Base-by-base conservation (phyloP, 2,329 filamentous ascomycete genomes). In the Colletotrichum tanaceti region DNA sequence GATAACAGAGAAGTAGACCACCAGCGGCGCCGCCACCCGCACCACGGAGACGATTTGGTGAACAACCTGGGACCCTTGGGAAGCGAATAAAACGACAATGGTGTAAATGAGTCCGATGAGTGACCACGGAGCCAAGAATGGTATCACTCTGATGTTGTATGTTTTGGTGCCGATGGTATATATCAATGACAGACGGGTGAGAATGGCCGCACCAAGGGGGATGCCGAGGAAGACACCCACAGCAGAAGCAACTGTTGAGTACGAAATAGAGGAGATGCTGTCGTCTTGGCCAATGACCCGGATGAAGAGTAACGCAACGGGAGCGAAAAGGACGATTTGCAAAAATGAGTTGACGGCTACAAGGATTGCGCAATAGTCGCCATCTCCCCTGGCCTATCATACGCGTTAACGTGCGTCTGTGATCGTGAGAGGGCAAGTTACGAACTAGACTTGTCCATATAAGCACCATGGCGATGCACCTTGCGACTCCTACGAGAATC, bases 201-300 rank as follows among this genome's bases (percentile, higher is more conserved):
- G n/a, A 38, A 97, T 84, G 0, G 94, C 93, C 0, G 92, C 93
- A 1, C 84, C 93, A 0, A 97, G 85, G 0, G 94, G 94, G 22
- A 97, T 94, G 0, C 92, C 93, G 1, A 97, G 84, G 75, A 97
- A 97, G 1, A 93, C 91, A 0, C 87, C 93, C 0, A 97, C 93
- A 68, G 91, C 94, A 53, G 89, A 90, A 13, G 94, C 93, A 1
- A 94, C 92, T 0, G 86, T 84, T 0, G 84, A 78, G 78, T 96
- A 97, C 0, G 85, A 83, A 10, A 86, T 73, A 32, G 77, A 74
- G 0, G 75, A 72, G 1, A 72, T 54, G 0, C 82, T 79, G 5
- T 80, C 74, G 18, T 79, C 77, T 20, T 81, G 78, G 72, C 89
- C 86, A 73, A 97, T 91, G 54, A 95, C 80, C 46, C 86, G 82